Evolutionary conservation across 331 rosid genomes (phyloP).

Genomic region (Malus hybrid): DNA sequence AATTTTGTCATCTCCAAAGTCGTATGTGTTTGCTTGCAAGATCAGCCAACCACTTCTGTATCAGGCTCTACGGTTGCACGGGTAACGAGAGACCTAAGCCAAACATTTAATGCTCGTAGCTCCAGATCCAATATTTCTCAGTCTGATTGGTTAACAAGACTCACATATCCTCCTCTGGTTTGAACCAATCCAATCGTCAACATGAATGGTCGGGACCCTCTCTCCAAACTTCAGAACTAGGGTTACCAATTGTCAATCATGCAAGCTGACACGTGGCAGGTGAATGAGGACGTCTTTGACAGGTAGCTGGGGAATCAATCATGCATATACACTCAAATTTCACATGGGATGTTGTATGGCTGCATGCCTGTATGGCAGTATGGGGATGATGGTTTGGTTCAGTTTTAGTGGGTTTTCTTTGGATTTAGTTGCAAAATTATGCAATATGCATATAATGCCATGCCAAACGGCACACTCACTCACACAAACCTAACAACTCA

Average conservation of each 20-base stretch:
- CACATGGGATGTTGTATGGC: slow-evolving; percentile 15
- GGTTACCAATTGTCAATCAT: slow-evolving; percentile 14
- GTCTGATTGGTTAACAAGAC: slow-evolving; percentile 1
- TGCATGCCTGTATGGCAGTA: background rate
- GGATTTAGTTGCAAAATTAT: slow-evolving; percentile 16
- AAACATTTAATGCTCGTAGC: slow-evolving; percentile 28
- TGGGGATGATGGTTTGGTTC: slow-evolving; percentile 6
- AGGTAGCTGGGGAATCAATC: background rate
- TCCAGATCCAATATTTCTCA: slow-evolving; percentile 34
- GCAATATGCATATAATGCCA: background rate
- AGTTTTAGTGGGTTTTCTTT: slow-evolving; percentile 7
- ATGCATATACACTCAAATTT: background rate
- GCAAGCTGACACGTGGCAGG: background rate
- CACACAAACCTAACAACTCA: slow-evolving; percentile 4
- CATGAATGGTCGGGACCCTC: background rate
- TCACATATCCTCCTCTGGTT: background rate
- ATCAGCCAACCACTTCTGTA: slow-evolving; percentile 18
- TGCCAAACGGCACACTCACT: slow-evolving; percentile 5
- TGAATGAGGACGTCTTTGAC: slow-evolving; percentile 5
- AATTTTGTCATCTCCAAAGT: too few species aligned
- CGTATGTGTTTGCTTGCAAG: slow-evolving; percentile 10
- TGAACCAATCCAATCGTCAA: background rate
- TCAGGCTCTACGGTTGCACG: slow-evolving; percentile 13
- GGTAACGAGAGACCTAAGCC: slow-evolving; percentile 3
- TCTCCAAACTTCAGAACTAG: background rate